Conservation (phyloP, 495 filamentous ascomycete species). For the Penicillium lagena region DNA sequence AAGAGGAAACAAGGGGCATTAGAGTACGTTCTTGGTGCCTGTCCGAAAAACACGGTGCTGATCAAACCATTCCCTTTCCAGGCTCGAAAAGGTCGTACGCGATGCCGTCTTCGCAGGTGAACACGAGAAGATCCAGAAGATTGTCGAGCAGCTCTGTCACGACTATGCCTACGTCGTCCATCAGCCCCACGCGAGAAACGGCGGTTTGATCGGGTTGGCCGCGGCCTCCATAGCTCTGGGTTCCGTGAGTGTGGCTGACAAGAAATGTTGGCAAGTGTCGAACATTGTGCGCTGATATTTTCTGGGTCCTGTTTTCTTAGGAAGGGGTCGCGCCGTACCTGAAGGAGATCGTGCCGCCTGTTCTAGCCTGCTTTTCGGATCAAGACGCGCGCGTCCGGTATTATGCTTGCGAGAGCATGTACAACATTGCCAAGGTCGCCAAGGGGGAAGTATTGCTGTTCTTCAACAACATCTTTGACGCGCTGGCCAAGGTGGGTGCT, state of each 20-base stretch:
- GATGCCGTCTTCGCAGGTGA: conserved; percentile 73
- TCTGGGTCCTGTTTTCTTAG: conserved; percentile 16
- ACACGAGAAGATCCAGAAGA: conserved; percentile 69
- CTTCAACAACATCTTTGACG: conserved; percentile 98
- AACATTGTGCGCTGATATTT: no score
- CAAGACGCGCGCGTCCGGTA: conserved; percentile 98
- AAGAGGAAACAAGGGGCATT: conserved; percentile 93
- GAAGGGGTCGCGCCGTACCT: conserved; percentile 89
- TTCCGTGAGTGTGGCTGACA: conserved; percentile 52
- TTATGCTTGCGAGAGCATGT: conserved; percentile 99
- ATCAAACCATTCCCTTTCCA: conserved; percentile 23
- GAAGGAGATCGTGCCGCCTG: conserved; percentile 88
- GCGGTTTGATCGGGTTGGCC: conserved; percentile 91
- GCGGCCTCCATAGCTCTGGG: conserved; percentile 95
- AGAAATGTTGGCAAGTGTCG: no score
- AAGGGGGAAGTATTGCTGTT: conserved; percentile 95
- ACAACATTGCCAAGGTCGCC: conserved; percentile 98
- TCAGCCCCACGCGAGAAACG: conserved; percentile 94
- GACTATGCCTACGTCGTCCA: conserved; percentile 98
- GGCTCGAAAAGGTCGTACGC: conserved; percentile 85
- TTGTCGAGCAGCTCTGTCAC: conserved; percentile 93
- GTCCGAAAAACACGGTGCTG: no score
- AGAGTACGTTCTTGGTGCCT: conserved; percentile 58
- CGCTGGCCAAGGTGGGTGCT: conserved; percentile 76
- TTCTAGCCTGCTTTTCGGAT: conserved; percentile 96